Evolutionary conservation across 2,329 filamentous ascomycete species (phyloP), one percentile per base, ranked within the genome.

Genomic region (Fusarium subtropicale): DNA sequence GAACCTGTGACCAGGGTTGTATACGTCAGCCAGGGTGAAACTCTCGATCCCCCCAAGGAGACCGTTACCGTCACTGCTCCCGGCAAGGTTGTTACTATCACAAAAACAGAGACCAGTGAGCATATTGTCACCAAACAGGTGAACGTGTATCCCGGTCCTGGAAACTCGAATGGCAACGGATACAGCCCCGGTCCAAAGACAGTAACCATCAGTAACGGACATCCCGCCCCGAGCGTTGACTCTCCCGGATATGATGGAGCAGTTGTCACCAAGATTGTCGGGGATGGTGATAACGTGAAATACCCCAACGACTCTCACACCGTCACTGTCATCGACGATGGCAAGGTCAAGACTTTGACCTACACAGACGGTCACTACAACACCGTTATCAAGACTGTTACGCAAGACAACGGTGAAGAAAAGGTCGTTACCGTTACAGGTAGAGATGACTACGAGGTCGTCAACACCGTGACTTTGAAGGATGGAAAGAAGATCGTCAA

Each of bases 51-150:
- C 11, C 59, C 66, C 28, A 67, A 62, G 33, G 66, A 77, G 48
- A 79, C 77, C 20, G 65, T 78, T 10, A 77, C 73, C 4, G 58
- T 74, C 22, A 76, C 74, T 10, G 26, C 67, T 9, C 56, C 70
- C 12, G 74, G 69, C 8, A 55, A 71, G 31, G 76, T 67, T 12
- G 56, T 76, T n/a, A 73, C 73, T 18, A 63, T 74, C 10, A 74
- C 72, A 26, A 33, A 61, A 38, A 74, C 66, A 28, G 57, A 73
- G 50, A 62, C 18, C 47, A 60, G 60, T 47, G 61, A 72, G 18
- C 62, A 75, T 9, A 68, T 69, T 7, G 61, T 75, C 26, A 74
- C 73, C 41, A 65, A 73, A 20, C 53, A 70, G n/a, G 53, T 66
- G 13, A 69, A 67, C 7, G 68, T 67, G 10, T 67, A 55, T 52